These are phyloP conservation scores for Cladosporium sp. DNA, from an alignment of 2,329 filamentous ascomycete species.

Conservation along the genomic window DNA sequence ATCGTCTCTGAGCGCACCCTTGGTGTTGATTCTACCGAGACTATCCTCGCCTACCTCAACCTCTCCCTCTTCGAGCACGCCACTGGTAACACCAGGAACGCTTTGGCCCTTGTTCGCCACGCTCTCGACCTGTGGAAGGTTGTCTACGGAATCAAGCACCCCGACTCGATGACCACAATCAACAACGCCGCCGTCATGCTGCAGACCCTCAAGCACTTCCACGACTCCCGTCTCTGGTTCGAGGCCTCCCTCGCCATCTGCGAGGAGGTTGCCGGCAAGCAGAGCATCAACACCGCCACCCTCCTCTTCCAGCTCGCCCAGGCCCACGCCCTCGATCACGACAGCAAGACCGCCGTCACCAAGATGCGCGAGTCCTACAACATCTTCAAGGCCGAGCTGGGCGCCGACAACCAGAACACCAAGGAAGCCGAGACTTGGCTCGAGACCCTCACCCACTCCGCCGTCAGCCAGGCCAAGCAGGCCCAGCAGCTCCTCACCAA, in stretches of 20 bases:
- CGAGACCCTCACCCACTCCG: conserved; percentile 92
- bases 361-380: conserved; percentile 97
- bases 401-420: conserved; percentile 90
- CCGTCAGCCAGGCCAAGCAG: conserved; percentile 90
- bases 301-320: conserved; percentile 97
- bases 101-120: conserved; percentile 87
- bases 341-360: conserved; percentile 85
- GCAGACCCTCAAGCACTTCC: conserved; percentile 90
- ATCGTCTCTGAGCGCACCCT: conserved; percentile 94
- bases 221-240: conserved; percentile 95
- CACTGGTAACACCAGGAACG: conserved; percentile 81
- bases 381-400: conserved; percentile 86
- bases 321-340: conserved; percentile 90
- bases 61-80: conserved; percentile 92
- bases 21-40: conserved; percentile 90
- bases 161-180: conserved; percentile 96
- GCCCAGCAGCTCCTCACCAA: conserved; percentile 64
- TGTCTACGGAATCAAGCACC: conserved; percentile 89
- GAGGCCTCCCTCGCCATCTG: conserved; percentile 88
- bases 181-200: conserved; percentile 99
- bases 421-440: conserved; percentile 98
- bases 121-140: conserved; percentile 95
- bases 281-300: conserved; percentile 90
- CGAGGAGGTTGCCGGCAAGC: conserved; percentile 83
- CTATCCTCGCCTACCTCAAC: conserved; percentile 93